Evolutionary conservation across 169 alveolate genomes (phyloP).

Genomic region (Perkinsus olseni): DNA sequence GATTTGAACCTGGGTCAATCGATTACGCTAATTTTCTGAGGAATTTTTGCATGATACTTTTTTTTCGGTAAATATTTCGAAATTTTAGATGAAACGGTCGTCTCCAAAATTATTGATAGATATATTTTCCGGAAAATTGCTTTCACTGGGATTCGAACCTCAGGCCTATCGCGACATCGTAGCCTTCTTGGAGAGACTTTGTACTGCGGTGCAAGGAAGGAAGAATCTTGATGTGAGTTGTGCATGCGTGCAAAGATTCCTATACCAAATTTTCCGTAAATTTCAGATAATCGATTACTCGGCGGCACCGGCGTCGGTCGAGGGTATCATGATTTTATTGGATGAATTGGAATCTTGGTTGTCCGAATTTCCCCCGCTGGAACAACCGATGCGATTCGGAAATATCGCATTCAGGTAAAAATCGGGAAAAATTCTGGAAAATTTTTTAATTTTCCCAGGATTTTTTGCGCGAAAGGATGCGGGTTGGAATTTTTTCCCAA

Average conservation of each 20-base stretch:
- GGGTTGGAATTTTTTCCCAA: too few relatives aligned
- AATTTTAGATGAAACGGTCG: too few relatives aligned
- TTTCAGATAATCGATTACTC: background rate
- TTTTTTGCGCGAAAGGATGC: too few relatives aligned
- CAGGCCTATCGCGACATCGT: background rate
- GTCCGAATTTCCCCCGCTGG: slow-evolving; percentile 49
- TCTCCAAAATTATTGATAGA: too few relatives aligned
- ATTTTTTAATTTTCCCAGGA: too few relatives aligned
- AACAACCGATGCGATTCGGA: slow-evolving; percentile 61
- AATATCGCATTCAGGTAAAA: slow-evolving; percentile 51
- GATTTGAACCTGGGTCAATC: too few relatives aligned
- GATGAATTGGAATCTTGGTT: slow-evolving; percentile 17
- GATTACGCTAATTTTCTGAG: too few relatives aligned
- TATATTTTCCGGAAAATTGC: too few relatives aligned
- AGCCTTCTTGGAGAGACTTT: background rate
- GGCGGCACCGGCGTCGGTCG: background rate
- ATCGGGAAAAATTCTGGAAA: background rate
- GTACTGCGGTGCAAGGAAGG: background rate
- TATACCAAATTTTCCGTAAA: background rate
- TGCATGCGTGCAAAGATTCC: background rate
- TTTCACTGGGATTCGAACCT: too few relatives aligned
- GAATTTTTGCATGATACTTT: too few relatives aligned
- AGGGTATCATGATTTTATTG: background rate
- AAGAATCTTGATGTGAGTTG: background rate
- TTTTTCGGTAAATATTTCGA: too few relatives aligned